Evolutionary conservation across 441 rosid genomes (phyloP).

Genomic region (Adansonia grandidieri): DNA sequence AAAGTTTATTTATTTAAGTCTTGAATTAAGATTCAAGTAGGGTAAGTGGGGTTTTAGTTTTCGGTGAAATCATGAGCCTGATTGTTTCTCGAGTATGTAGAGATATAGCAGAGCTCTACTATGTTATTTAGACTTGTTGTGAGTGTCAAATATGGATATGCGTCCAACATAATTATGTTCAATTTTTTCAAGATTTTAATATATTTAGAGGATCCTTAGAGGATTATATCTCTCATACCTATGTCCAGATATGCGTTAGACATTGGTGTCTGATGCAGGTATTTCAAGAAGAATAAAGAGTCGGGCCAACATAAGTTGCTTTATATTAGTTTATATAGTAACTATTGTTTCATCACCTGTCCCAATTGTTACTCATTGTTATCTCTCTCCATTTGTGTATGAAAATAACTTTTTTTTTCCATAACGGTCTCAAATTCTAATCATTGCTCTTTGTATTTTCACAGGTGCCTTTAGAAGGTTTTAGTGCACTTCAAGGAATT

Average conservation of each 20-base stretch:
- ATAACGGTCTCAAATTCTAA: slow-evolving; percentile 1
- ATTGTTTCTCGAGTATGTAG: background rate
- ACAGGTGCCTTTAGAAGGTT: slow-evolving; percentile 96
- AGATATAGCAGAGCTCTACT: background rate
- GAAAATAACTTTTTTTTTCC: background rate
- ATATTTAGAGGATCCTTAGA: too few species aligned
- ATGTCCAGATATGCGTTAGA: too few species aligned
- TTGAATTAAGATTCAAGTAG: background rate
- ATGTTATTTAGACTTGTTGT: too few species aligned
- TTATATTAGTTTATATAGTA: background rate
- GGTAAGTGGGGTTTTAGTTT: background rate
- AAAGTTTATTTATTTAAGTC: slow-evolving; percentile 1
- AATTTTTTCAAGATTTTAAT: too few species aligned
- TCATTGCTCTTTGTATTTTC: background rate
- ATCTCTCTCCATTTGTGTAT: background rate
- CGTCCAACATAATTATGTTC: too few species aligned
- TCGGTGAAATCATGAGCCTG: background rate
- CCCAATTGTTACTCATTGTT: background rate
- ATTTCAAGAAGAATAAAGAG: too few species aligned
- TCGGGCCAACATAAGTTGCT: too few species aligned
- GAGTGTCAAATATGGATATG: too few species aligned
- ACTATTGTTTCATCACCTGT: background rate
- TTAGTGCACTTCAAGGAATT: slow-evolving; percentile 92
- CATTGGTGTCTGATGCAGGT: too few species aligned
- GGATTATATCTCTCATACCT: too few species aligned